Evolutionary conservation across 805 yeast genomes (phyloP), one percentile per base, ranked within the genome.

Genomic region (Nakazawaea ambrosiae): DNA sequence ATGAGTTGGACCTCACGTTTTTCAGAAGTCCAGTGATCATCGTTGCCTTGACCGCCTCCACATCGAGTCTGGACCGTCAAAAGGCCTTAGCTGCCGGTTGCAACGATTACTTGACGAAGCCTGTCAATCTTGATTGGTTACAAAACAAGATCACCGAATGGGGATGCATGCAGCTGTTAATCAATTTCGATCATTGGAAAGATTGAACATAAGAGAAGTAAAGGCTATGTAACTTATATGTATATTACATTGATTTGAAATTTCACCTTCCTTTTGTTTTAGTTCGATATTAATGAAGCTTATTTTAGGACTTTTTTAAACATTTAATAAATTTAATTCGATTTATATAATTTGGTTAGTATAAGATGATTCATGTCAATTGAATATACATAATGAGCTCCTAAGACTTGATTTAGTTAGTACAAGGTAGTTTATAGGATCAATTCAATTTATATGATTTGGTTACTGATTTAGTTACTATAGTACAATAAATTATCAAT

Each of bases 151-250:
- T 92, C 36, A 82, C 88, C 1, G 97, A 90, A 58, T 92, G 97
- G 97, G 97, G 98, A 1, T 90, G 97, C 58, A 90, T 90, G 97
- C 98, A 90, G 61, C 97, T 97, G 1, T 63, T 90, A 34, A 89
- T 90, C 55, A 95, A 90, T 59, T 90, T 83, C 57, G 96, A 92
- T 55, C 90, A 94, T 27, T 92, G 97, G 94, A 77, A 73, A 47
- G 64, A 65, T 37, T 54, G 53, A 32, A 15, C n/a, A n/a, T n/a
- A 7, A 23, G 8, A n/a, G n/a, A n/a, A n/a, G n/a, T n/a, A n/a
- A n/a, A n/a, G n/a, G n/a, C n/a, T n/a, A n/a, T n/a, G n/a, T n/a
- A n/a, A n/a, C n/a, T n/a, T n/a, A n/a, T n/a, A n/a, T n/a, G n/a
- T n/a, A n/a, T 1, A 34, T 19, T 8, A n/a, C 5, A 20, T 17